These are phyloP conservation scores for Macaranga tanarius DNA, from an alignment of 441 rosid genomes.

Conservation along the genomic window DNA sequence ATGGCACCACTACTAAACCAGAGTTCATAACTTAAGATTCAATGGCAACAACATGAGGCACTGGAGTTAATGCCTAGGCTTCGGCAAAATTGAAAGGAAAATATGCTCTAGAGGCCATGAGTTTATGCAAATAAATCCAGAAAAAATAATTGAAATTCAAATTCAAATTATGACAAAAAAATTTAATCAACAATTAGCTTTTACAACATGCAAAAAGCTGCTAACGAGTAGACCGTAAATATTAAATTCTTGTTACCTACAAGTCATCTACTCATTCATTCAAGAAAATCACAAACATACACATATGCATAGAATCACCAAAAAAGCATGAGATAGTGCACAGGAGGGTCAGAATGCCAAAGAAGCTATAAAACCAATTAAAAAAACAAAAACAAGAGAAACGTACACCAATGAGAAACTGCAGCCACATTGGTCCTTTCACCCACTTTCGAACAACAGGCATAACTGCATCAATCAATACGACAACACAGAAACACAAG, in stretches of 20 bases:
- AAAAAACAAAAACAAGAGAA: constrained; percentile 7
- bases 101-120: too few species aligned
- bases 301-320: background rate
- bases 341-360: background rate
- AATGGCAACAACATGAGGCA: background rate
- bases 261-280: background rate
- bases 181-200: background rate
- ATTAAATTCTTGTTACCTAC: background rate
- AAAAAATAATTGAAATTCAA: background rate
- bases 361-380: constrained; percentile 1
- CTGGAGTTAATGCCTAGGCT: background rate
- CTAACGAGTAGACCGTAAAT: background rate
- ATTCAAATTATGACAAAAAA: background rate
- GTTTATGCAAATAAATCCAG: background rate
- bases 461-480: constrained; percentile 59
- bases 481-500: background rate
- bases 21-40: background rate
- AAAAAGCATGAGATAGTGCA: background rate
- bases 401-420: constrained; percentile 92
- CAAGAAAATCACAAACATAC: background rate
- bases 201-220: background rate
- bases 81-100: background rate
- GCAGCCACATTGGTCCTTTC: constrained; percentile 96
- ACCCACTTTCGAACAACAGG: constrained; percentile 69
- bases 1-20: background rate